Base-by-base conservation (phyloP, 345 rosid species). In the Salix caprea region DNA sequence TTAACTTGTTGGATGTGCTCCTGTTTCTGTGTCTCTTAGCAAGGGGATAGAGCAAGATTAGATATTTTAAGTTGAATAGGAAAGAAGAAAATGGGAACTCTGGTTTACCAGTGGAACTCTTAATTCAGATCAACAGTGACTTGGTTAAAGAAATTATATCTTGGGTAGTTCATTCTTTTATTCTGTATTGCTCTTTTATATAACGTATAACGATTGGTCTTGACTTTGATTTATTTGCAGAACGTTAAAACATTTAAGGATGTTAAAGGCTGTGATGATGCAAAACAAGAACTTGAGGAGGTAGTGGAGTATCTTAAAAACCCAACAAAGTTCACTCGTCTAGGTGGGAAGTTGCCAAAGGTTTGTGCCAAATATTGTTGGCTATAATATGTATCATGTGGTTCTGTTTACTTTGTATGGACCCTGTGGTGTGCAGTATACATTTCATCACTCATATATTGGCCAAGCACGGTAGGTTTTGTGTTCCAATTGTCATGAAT, bases 241-340 rank as follows among this genome's bases (percentile, higher is more conserved):
- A 96, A 96, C 81, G 94, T 92, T 61, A 96, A 96, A 88, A 96
- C 99, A 39, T 96, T 96, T 82, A 96, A 96, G 90, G 98, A 96
- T 87, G 99, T 96, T 74, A 96, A 93, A 87, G 99, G 99, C 74
- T 96, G 99, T 84, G 98, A 96, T 88, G 99, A 96, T 87, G 99
- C 99, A 74, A 96, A 96, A 84, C 97, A 93, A 87, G 98, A 96
- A 86, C 97, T 96, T 60, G 97, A 92, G 88, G 99, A 96, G 86
- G 95, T 96, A 48, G 99, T 93, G 67, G 99, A 96, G 84, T 96
- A 96, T 85, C 92, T 96, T 0, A 96, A 89, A 82, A 96, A 92
- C 81, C 98, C 99, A 71, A 50, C 95, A 30, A 96, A 96, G 71
- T 96, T 96, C 81, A 96, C 99, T 82, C 97, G 99, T 73, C 98